Conservation (phyloP, 306 rosid species). For the Cucumis cinereus region DNA sequence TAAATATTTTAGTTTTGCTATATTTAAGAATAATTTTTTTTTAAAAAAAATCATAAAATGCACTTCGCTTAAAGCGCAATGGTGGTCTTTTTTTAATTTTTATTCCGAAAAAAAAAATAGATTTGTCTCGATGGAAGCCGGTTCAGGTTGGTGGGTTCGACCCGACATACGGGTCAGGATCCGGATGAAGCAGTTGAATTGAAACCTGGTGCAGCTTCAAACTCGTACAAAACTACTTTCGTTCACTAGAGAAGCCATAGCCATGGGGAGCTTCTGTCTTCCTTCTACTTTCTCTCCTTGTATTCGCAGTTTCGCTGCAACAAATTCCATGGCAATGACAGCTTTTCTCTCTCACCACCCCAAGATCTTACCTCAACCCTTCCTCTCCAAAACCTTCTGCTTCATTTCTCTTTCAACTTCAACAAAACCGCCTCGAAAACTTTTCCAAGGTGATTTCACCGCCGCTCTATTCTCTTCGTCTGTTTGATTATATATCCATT, state of each 20-base stretch:
- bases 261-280: conserved; percentile 33
- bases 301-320: conserved; percentile 17
- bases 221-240: neutral
- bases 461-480: neutral
- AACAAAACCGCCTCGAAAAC: conserved; percentile 22
- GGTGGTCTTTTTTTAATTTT: no score
- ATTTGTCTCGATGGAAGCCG: neutral
- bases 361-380: conserved; percentile 14
- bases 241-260: neutral
- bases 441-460: conserved; percentile 44
- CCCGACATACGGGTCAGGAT: neutral
- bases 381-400: conserved; percentile 17
- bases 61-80: no score
- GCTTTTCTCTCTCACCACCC: conserved; percentile 35
- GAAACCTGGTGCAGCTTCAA: neutral
- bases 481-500: neutral
- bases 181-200: neutral
- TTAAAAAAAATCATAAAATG: no score
- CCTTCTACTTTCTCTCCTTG: conserved; percentile 29
- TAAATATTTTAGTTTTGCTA: no score
- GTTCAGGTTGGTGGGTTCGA: neutral
- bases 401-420: conserved; percentile 30
- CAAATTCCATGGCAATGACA: conserved; percentile 33
- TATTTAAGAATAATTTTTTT: no score
- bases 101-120: no score